Evolutionary conservation across 2,329 filamentous ascomycete genomes (phyloP), one percentile per base, ranked within the genome.

Genomic region (Penicillium olsonii): DNA sequence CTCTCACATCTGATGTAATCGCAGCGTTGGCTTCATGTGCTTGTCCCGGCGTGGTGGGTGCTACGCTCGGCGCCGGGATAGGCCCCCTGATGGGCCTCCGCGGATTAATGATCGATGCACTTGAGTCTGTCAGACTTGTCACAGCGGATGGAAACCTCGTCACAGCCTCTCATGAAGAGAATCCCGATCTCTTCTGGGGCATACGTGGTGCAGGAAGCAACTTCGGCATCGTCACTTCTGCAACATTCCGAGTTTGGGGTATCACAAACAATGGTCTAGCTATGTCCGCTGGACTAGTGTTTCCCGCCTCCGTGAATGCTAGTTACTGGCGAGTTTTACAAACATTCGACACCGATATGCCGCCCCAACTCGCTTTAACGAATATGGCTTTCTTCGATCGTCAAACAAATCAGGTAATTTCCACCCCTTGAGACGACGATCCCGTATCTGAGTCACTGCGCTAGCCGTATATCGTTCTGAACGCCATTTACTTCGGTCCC

Each of bases 181-280:
- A 73, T 44, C 42, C 64, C 0, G 71, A 75, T 5, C 66, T 76
- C 12, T 70, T 74, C 46, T 76, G 71, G 53, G 74, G 70, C 2
- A 51, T 75, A 4, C 68, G 67, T 14, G 74, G 74, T 3, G 74
- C 73, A 4, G 74, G 68, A 7, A 68, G 68, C 40, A 68, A 72
- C 17, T 75, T 74, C 45, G 74, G 72, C 15, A 68, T 75, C 49
- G 64, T 75, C 20, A 70, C 67, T 4, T 45, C 37, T 14, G 59
- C 56, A 17, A 67, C 62, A 15, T 71, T 67, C 54, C 63, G 66
- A 41, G 60, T 73, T 17, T 63, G 64, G 12, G 22, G 52, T 27
- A 29, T 42, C 22, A 40, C 38, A 27, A 53, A 60, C 27, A 37
- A 49, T 8, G 60, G 59, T 2, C 48, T 54, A 10, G 46, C 35